Evolutionary conservation across 2,329 filamentous ascomycete species (phyloP), one percentile per base, ranked within the genome.

Genomic region (Trichoderma simmonsii): DNA sequence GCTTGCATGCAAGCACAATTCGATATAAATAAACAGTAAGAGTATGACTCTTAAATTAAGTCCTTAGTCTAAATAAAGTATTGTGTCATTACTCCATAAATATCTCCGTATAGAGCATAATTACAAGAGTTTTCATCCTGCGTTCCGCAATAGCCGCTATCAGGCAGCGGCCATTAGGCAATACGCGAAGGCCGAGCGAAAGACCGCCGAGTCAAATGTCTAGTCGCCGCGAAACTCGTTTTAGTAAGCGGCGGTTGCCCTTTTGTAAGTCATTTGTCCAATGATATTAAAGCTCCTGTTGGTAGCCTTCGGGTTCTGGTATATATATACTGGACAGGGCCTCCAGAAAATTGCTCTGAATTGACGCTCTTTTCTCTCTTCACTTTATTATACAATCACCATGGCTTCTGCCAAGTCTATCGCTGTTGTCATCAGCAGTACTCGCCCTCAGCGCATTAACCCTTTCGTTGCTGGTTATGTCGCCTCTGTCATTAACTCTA

Each of bases 341-440:
- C 24, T 63, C n/a, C 4, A 63, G 18, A 24, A 43, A 43, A 63
- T 6, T 18, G 9, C 15, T 18, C 24, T 63, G 34, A 21, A 11
- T 7, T 8, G 7, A 28, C 32, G 8, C 5, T 67, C 48, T 21
- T 54, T 54, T 54, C 28, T 34, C 24, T 48, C 21, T n/a, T 30
- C 43, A n/a, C 24, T 11, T 3, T n/a, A n/a, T 15, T 12, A 14
- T 2, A n/a, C 8, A 24, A 12, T 14, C 48, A 67, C 26, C 48
- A 67, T 67, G 64, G 51, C 64, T 4, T 21, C 14, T 1, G 21
- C 64, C 21, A 67, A 57, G 24, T 26, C 59, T 24, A 76, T 83
- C 43, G 82, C 81, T 65, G 63, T 84, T 74, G 79, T 84, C 60
- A 80, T 78, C 48, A 78, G 78, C 75, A 82, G 80, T 75, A 79